Evolutionary conservation across 768 basidiomycete genomes (phyloP).

Genomic region (Cubamyces sp.): DNA sequence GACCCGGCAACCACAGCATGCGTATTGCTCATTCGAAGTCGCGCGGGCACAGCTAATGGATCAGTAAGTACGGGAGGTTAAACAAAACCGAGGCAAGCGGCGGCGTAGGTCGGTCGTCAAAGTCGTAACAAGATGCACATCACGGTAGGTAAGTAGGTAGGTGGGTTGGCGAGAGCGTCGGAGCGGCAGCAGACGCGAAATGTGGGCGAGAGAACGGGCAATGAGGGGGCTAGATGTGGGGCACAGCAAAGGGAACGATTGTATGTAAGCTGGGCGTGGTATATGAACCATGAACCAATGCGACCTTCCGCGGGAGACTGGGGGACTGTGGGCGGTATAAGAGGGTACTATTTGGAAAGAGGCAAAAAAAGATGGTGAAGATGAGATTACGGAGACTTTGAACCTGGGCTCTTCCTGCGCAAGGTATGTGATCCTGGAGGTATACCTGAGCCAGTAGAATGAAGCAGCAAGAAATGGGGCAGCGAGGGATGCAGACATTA

Average conservation of each 20-base stretch:
- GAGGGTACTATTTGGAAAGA: background rate
- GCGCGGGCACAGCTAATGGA: constrained; percentile 6
- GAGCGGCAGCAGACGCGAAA: no score
- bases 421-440: constrained; percentile 20
- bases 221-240: background rate
- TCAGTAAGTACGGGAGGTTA: constrained; percentile 6
- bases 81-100: background rate
- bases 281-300: constrained; percentile 7
- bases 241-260: background rate
- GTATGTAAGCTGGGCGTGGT: constrained; percentile 2
- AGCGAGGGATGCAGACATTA: constrained; percentile 8
- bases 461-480: constrained; percentile 1
- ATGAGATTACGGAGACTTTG: background rate
- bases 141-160: background rate
- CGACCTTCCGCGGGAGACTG: constrained; percentile 7
- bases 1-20: background rate
- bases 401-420: background rate
- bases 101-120: constrained; percentile 16
- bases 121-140: constrained; percentile 18
- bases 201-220: background rate
- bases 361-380: background rate
- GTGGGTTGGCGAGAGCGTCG: background rate
- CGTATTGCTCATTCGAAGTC: constrained; percentile 8
- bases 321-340: background rate
- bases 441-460: constrained; percentile 5